Base-by-base conservation (phyloP, 2,329 filamentous ascomycete genomes). In the Fusarium ambrosium region DNA sequence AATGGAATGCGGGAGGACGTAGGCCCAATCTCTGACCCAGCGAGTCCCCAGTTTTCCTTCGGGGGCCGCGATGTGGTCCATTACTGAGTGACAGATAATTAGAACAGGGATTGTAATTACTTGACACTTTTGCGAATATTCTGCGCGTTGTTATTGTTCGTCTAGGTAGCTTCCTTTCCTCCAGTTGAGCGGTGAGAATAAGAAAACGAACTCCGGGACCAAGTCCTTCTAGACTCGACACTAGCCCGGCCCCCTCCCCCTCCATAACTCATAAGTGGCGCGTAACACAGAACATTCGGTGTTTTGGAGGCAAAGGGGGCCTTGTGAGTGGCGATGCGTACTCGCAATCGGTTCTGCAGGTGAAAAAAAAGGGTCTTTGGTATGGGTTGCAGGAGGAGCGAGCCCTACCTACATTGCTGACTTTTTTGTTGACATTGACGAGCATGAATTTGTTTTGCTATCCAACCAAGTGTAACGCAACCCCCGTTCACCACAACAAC, bases 1-100 rank as follows among this genome's bases (percentile, higher is more conserved):
- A 32, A 34, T 74, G 76, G 74, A 76, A 78, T 76, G 76, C 76
- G 72, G 76, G 66, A 77, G 22, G 60, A 37, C 34, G 13, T 41
- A 62, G 69, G 66, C 66, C 65, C 74, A 60, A 70, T 72, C 71
- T 62, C 53, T 74, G 68, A 29, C 48, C 48, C 24, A 55, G 32
- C 22, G 34, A 63, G 60, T 11, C 7, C 45, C 68, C 73, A 71
- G 41, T 71, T 77, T 76, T 76, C 51, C 32, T 43, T 74, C 72
- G 72, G 72, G 16, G 69, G 41, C 48, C 62, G 72, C 72, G 72
- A 75, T 69, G 18, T n/a, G 48, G 48, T 18, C 48, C 48, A 53
- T 51, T 24, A n/a, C 24, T 51, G 45, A 48, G 43, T 48, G 45
- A n/a, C 45, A 51, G 45, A n/a, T 24, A 51, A 29, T 51, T 48